Evolutionary conservation across 2,329 filamentous ascomycete genomes (phyloP), one percentile per base, ranked within the genome.

Genomic region (Pezicula rhizophila): DNA sequence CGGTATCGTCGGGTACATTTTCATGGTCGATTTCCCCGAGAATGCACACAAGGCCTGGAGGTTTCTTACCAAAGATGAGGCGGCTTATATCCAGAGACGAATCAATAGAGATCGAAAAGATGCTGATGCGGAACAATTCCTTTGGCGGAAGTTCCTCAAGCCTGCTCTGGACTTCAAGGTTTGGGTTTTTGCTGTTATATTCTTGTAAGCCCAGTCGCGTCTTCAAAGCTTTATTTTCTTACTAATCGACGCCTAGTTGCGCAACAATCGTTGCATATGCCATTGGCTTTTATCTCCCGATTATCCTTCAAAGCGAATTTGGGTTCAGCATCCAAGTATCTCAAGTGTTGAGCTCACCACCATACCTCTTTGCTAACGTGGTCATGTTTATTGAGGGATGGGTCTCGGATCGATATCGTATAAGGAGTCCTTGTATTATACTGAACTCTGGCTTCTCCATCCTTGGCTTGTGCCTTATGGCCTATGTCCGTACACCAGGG

Each of bases 211-310:
- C 18, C 3, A 18, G 18, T 18, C 18, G 18, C 18, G 18, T 18
- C 18, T 18, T 18, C 18, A 3, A 18, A 18, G 18, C 18, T 18
- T 18, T 18, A 18, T 18, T 18, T 18, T 18, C 18, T 18, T 18
- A 18, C 18, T 18, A 18, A 18, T 18, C 18, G 18, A 18, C 18
- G 18, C 3, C 2, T 18, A 18, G 18, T 3, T 18, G 18, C 18
- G 18, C 78, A 4, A 89, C 86, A 1, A 85, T 84, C n/a, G 77
- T 87, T 42, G 76, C 77, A 1, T 91, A 92, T 63, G 80, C 86
- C 0, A 75, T 92, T 7, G 84, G 85, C 3, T 91, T 85, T 66
- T 90, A 90, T 61, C 67, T 90, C 5, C 87, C 87, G 11, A 79
- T 90, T 60, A 86, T 92, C 58, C 78, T 93, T 10, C 12, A 37